Evolutionary conservation across 768 basidiomycete species (phyloP), one percentile per base, ranked within the genome.

Genomic region (Gymnopilus junonius): DNA sequence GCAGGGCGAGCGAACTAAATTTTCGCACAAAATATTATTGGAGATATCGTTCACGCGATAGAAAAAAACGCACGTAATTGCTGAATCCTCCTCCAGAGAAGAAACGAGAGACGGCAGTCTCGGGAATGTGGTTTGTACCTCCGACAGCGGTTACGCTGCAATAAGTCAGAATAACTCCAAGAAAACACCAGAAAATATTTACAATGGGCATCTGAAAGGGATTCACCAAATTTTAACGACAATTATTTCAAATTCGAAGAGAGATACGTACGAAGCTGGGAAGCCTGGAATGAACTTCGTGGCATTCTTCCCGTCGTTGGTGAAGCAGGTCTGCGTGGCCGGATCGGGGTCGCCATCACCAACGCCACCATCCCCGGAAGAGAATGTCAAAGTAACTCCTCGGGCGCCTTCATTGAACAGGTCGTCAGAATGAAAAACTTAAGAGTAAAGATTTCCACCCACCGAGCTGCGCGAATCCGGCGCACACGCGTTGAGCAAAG

Each of bases 51-150:
- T 25, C 40, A 55, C 25, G 51, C 10, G 21, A 31, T 58, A 11
- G 48, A 21, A 7, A 35, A 27, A n/a, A 45, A 66, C 80, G 65
- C 35, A 89, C 88, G 58, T 85, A 84, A 65, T 88, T 79, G 71
- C 88, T 90, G 77, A 92, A 93, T 17, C 91, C 90, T 17, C 90
- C 90, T 7, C 89, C 88, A 32, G 89, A 90, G 76, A 88, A 88
- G 66, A 77, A 79, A 23, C 74, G 65, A n/a, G 56, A 71, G 0
- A 80, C 82, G 0, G 85, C 86, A 3, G 77, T 77, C 72, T 92
- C 90, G 0, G 88, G 89, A 45, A 75, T 63, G 37, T 70, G 70
- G 0, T 67, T 61, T 11, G 90, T 90, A 7, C 83, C 90, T 8
- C 90, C 90, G 3, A 92, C 90, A 1, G 88, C 67, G 3, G 90